These are phyloP conservation scores for Globisporangium lucens DNA, from an alignment of 352 stramenopile genomes.

Conservation along the genomic window DNA sequence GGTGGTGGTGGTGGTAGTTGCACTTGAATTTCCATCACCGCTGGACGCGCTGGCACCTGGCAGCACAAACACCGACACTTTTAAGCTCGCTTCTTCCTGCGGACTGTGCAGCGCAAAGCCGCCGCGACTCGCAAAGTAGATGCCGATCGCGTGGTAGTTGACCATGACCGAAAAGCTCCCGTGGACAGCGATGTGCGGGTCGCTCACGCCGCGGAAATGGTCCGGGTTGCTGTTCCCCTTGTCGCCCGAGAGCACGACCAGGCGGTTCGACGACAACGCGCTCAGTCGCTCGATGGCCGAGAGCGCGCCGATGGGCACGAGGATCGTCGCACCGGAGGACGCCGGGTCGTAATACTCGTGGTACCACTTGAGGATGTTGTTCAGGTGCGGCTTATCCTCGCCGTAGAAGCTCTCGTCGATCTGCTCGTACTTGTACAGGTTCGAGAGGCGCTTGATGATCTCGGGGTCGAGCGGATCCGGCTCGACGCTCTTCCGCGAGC, in stretches of 20 bases:
- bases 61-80: constrained; percentile 88
- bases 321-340: constrained; percentile 68
- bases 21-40: neutral
- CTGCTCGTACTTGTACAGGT: constrained; percentile 84
- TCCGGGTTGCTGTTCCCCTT: constrained; percentile 94
- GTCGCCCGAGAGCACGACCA: constrained; percentile 90
- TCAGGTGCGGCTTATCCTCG: constrained; percentile 61
- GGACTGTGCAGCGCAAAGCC: constrained; percentile 92
- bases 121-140: constrained; percentile 88
- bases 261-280: constrained; percentile 41
- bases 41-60: constrained; percentile 18
- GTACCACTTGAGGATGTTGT: constrained; percentile 92
- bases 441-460: constrained; percentile 92
- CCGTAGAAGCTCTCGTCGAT: constrained; percentile 86
- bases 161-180: constrained; percentile 95
- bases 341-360: constrained; percentile 72
- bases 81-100: constrained; percentile 91
- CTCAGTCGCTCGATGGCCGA: constrained; percentile 72
- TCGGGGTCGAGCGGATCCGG: constrained; percentile 88
- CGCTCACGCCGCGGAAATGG: constrained; percentile 87
- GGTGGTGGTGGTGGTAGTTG: neutral
- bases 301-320: constrained; percentile 91
- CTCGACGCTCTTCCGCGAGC: constrained; percentile 60
- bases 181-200: constrained; percentile 95
- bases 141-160: constrained; percentile 94